These are phyloP conservation scores for Calocybe indica DNA, from an alignment of 768 basidiomycete genomes.

Conservation along the genomic window DNA sequence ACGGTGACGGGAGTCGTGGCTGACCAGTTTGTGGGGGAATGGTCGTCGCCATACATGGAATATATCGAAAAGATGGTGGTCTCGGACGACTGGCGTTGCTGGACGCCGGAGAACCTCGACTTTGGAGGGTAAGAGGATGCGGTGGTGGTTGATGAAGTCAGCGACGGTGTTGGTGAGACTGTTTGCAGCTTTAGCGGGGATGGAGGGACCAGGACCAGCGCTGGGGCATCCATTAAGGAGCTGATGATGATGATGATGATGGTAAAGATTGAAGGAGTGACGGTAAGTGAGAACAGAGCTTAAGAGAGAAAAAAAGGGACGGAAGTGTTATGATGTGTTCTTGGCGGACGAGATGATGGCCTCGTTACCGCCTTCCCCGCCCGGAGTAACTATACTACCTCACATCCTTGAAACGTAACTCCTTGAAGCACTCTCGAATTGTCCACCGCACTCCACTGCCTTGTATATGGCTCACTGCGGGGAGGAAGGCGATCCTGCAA, in stretches of 20 bases:
- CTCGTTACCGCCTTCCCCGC: not conserved
- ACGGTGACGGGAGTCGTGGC: conserved; percentile 14
- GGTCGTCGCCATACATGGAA: conserved; percentile 76
- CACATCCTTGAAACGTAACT: too few relatives aligned
- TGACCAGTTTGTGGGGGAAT: conserved; percentile 38
- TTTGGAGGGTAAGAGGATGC: conserved; percentile 24
- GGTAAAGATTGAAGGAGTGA: conserved; percentile 5
- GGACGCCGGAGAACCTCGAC: conserved; percentile 27
- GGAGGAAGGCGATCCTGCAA: too few relatives aligned
- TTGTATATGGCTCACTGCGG: too few relatives aligned
- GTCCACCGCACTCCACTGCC: too few relatives aligned
- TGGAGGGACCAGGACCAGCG: conserved; percentile 30
- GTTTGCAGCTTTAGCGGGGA: conserved; percentile 20
- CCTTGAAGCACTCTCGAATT: too few relatives aligned
- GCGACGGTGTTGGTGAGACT: conserved; percentile 17
- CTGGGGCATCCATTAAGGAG: conserved; percentile 33
- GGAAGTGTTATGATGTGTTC: not conserved
- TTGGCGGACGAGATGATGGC: too few relatives aligned
- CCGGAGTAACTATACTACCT: too few relatives aligned
- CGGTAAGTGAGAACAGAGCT: not conserved
- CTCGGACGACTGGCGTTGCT: conserved; percentile 56
- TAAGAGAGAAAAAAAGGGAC: not conserved
- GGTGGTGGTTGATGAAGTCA: conserved; percentile 20
- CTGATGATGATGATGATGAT: not conserved
- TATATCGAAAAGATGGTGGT: conserved; percentile 80